Conservation (phyloP, 495 filamentous ascomycete genomes). For the Hypoxylon crocopeplum region DNA sequence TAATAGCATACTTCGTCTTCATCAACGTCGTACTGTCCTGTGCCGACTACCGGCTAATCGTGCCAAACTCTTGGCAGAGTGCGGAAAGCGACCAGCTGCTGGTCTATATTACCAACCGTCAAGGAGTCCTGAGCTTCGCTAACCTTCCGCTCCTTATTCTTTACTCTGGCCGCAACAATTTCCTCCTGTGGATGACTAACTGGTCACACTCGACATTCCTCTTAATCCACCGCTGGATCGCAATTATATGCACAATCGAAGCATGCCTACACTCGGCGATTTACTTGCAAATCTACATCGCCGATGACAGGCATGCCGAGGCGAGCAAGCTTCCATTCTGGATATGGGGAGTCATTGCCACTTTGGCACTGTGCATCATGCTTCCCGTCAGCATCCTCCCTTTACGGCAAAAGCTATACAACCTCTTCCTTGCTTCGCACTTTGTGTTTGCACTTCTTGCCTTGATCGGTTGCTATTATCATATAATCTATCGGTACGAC, state of each 20-base stretch:
- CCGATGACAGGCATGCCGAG: constrained; percentile 1
- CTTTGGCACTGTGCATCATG: constrained; percentile 28
- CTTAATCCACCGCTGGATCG: constrained; percentile 60
- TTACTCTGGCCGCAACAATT: constrained; percentile 60
- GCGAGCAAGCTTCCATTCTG: constrained; percentile 42
- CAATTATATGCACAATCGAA: constrained; percentile 58
- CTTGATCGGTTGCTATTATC: constrained; percentile 45
- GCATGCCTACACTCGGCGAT: constrained; percentile 53
- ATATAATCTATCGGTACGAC: constrained; percentile 40
- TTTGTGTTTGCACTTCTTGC: constrained; percentile 29
- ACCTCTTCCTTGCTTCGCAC: constrained; percentile 40
- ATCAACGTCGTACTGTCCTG: constrained; percentile 47
- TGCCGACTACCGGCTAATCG: constrained; percentile 26
- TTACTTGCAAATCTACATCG: constrained; percentile 37
- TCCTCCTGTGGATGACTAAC: constrained; percentile 58
- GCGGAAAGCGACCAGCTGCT: background rate
- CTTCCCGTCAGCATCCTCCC: constrained; percentile 31
- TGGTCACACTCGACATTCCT: constrained; percentile 63
- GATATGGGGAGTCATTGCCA: constrained; percentile 47
- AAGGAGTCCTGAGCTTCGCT: constrained; percentile 57
- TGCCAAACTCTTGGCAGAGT: constrained; percentile 36
- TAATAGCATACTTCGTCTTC: constrained; percentile 43
- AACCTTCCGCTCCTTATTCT: constrained; percentile 57
- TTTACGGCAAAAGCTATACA: constrained; percentile 32
- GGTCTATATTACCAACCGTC: constrained; percentile 51